Conservation (phyloP, 2,329 filamentous ascomycete species). For the Xylariaceae sp. region DNA sequence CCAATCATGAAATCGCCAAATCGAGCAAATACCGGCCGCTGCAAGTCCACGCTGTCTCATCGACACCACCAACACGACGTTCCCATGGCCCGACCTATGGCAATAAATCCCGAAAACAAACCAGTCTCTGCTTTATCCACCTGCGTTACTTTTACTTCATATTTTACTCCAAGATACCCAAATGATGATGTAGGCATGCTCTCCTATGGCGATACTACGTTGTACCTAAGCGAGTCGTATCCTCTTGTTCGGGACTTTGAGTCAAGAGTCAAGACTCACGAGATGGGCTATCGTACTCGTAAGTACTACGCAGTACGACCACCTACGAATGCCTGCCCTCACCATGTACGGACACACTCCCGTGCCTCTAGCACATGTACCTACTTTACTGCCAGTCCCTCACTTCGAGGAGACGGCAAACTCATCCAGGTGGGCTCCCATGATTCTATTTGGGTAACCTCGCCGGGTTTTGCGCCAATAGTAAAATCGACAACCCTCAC, state of each 20-base stretch:
- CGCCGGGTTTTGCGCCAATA: no score
- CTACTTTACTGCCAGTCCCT: neutral
- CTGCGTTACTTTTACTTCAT: no score
- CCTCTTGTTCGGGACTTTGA: neutral
- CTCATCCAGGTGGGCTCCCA: neutral
- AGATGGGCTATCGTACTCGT: no score
- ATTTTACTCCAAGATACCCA: no score
- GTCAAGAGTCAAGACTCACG: neutral
- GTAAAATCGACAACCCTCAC: no score
- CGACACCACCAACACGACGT: neutral
- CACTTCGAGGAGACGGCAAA: neutral
- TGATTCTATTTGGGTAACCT: no score
- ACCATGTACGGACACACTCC: neutral
- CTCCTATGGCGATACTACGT: neutral
- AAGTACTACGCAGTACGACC: neutral
- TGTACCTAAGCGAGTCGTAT: neutral
- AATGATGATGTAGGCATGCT: no score
- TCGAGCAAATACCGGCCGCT: neutral
- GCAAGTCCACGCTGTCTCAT: slow-evolving; percentile 3
- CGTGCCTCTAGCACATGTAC: neutral
- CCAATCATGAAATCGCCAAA: neutral
- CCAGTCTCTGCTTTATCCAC: no score
- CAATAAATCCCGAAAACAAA: neutral
- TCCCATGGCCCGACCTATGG: neutral
- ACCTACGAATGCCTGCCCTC: neutral